Conservation (phyloP, 768 basidiomycete species). For the Boletus rex-veris region DNA sequence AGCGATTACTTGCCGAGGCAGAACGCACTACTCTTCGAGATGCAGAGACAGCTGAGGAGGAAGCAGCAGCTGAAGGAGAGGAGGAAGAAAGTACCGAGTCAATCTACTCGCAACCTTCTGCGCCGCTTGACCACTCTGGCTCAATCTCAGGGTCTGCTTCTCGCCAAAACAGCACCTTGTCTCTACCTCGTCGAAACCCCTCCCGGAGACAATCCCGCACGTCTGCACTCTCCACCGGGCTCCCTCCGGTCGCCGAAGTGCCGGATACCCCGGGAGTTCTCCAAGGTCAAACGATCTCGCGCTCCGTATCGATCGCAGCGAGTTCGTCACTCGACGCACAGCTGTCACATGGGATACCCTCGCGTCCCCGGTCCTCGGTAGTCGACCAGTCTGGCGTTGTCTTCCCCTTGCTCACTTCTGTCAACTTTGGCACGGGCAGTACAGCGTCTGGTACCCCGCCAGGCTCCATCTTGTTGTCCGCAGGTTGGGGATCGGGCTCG, state of each 20-base stretch:
- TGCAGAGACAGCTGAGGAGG: background rate
- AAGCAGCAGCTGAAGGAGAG: background rate
- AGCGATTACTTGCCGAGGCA: conserved; percentile 14
- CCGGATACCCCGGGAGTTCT: conserved; percentile 4
- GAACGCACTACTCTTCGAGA: conserved; percentile 16
- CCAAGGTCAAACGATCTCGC: background rate
- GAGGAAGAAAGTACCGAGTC: conserved; percentile 11
- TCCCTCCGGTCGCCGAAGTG: conserved; percentile 20
- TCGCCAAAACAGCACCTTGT: background rate
- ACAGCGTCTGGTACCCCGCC: conserved; percentile 11
- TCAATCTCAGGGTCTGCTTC: conserved; percentile 1
- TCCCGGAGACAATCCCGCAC: conserved; percentile 5
- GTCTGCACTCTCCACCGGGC: background rate
- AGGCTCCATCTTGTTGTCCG: conserved; percentile 17
- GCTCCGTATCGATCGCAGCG: background rate
- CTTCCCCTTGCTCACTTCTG: conserved; percentile 25
- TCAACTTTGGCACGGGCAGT: conserved; percentile 23
- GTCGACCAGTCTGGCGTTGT: background rate
- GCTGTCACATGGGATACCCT: conserved; percentile 8
- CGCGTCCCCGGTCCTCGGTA: conserved; percentile 6
- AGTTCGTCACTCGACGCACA: conserved; percentile 8
- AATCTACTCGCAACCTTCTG: conserved; percentile 26
- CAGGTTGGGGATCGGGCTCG: conserved; percentile 11
- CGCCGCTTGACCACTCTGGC: conserved; percentile 10
- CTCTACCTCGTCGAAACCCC: conserved; percentile 7